Conservation (phyloP, 495 filamentous ascomycete genomes). For the Aspergillus hancockii region DNA sequence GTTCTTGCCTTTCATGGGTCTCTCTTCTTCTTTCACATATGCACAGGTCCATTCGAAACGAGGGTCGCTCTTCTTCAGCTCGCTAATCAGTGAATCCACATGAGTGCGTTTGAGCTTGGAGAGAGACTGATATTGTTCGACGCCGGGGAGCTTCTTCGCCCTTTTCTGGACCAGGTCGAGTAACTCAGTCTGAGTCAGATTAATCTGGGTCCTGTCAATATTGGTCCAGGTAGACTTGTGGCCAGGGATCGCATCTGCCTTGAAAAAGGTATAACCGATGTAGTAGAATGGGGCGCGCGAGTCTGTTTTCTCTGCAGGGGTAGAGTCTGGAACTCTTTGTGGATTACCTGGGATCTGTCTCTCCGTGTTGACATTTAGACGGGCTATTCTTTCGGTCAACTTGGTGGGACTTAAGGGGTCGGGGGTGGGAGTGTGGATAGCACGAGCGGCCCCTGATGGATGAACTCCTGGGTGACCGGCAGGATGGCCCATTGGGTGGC, state of each 20-base stretch:
- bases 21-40: constrained; percentile 35
- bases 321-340: constrained; percentile 5
- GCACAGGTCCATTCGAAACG: constrained; percentile 38
- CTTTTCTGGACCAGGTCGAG: constrained; percentile 32
- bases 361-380: constrained; percentile 19
- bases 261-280: constrained; percentile 38
- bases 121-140: constrained; percentile 35
- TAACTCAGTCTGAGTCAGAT: constrained; percentile 31
- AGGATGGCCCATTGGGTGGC: neutral
- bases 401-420: constrained; percentile 10
- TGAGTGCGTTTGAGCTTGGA: constrained; percentile 30
- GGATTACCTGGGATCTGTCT: constrained; percentile 1
- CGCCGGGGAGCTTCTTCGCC: constrained; percentile 28
- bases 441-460: constrained; percentile 15
- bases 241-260: constrained; percentile 31
- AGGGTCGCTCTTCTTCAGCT: constrained; percentile 27
- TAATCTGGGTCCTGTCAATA: constrained; percentile 31
- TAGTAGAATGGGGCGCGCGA: constrained; percentile 19
- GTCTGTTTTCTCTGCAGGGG: constrained; percentile 6
- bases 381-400: constrained; percentile 20
- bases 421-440: constrained; percentile 12
- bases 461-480: neutral
- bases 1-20: constrained; percentile 29
- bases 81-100: constrained; percentile 36
- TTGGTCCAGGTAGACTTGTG: constrained; percentile 33